Percentiles rank a stretch among this genome's conserved stretches.
Evolutionary conservation across 495 filamentous ascomycete genomes (phyloP).

Genomic region (Entonaema liquescens): DNA sequence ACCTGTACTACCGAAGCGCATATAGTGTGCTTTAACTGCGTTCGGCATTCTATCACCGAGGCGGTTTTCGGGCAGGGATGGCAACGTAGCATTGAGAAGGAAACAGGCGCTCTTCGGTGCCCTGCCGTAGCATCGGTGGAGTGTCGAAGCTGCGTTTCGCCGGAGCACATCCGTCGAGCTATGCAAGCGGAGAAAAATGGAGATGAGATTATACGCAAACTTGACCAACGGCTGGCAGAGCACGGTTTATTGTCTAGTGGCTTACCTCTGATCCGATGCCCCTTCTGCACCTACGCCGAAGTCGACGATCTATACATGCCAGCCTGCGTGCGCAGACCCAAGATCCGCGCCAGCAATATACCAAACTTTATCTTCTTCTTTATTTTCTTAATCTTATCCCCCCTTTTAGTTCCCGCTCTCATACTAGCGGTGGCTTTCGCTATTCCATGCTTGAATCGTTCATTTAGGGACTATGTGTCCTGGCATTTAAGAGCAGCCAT

Average conservation of each 20-base stretch:
- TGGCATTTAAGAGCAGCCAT: conserved; percentile 59
- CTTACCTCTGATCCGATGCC: conserved; percentile 82
- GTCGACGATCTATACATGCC: conserved; percentile 79
- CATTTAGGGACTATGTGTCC: conserved; percentile 42
- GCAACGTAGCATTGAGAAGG: conserved; percentile 77
- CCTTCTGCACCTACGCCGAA: conserved; percentile 92
- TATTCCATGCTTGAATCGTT: conserved; percentile 48
- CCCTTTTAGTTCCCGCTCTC: conserved; percentile 62
- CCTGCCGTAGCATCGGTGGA: conserved; percentile 72
- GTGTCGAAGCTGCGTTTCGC: conserved; percentile 78
- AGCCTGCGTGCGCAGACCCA: conserved; percentile 53
- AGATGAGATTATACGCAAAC: conserved; percentile 70
- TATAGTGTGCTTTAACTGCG: conserved; percentile 86
- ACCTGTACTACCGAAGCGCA: conserved; percentile 77
- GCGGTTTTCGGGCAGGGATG: conserved; percentile 93
- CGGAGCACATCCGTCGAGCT: conserved; percentile 72
- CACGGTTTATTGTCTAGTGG: conserved; percentile 75
- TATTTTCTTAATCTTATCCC: conserved; percentile 55
- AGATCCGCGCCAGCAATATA: conserved; percentile 58
- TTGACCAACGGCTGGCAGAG: conserved; percentile 79
- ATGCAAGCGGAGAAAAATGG: conserved; percentile 73
- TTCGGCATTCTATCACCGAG: conserved; percentile 79
- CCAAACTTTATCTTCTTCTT: conserved; percentile 55
- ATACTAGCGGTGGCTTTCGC: conserved; percentile 53
- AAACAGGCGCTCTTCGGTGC: conserved; percentile 78